These are phyloP conservation scores for Globisporangium uncinulatum DNA, from an alignment of 352 stramenopile species.

Conservation along the genomic window DNA sequence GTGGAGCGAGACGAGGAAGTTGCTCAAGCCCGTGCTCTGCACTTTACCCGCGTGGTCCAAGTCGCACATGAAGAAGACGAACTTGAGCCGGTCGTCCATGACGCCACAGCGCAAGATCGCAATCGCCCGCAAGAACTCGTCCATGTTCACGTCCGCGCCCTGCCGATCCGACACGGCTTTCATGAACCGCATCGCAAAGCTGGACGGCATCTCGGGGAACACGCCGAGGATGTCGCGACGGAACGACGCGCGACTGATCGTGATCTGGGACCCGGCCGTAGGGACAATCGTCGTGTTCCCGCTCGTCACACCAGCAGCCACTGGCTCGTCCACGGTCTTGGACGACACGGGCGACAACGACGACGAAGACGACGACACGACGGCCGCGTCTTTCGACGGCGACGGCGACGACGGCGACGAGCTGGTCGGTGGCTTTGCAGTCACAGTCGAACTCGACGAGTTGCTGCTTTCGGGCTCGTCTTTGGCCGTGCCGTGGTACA, in stretches of 20 bases:
- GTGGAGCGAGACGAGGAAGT: conserved; percentile 80
- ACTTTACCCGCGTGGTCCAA: conserved; percentile 82
- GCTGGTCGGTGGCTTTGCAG: conserved; percentile 14
- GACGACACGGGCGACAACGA: conserved; percentile 17
- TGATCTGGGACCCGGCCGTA: conserved; percentile 73
- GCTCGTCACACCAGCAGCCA: conserved; percentile 12
- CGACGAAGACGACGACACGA: conserved; percentile 39
- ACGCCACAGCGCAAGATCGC: conserved; percentile 71
- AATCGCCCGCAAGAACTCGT: conserved; percentile 79
- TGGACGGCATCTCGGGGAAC: conserved; percentile 87
- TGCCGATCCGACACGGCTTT: conserved; percentile 83
- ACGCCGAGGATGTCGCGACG: conserved; percentile 81
- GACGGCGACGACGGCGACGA: conserved; percentile 19
- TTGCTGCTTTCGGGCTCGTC: conserved; percentile 17
- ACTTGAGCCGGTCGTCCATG: conserved; percentile 69
- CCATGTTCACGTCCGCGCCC: conserved; percentile 84
- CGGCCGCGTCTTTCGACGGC: conserved; percentile 11
- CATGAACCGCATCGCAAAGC: conserved; percentile 87
- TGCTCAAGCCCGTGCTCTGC: conserved; percentile 79
- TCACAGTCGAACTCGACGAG: conserved; percentile 10
- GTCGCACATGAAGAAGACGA: conserved; percentile 88
- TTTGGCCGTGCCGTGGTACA: conserved; percentile 63
- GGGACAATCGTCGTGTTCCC: conserved; percentile 50
- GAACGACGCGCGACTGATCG: conserved; percentile 78
- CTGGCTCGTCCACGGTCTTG: conserved; percentile 32